phyloP scores from a whole-genome alignment of 1,284 basidiomycete genomes.

The Heterobasidion parviporum region DNA sequence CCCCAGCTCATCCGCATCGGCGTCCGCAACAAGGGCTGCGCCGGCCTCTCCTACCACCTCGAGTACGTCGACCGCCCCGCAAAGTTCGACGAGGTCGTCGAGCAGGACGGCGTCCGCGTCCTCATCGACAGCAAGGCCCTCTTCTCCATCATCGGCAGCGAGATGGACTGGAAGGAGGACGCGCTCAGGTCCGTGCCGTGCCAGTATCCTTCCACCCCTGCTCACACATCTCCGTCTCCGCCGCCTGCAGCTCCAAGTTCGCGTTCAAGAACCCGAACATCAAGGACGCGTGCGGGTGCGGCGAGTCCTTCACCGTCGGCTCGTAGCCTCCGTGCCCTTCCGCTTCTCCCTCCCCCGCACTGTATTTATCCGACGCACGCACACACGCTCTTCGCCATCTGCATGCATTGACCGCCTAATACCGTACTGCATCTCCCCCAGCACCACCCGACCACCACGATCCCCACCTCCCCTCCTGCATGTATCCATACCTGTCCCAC shows the following conservation, averaged over 20 bases:
- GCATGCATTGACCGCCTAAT: too few species aligned
- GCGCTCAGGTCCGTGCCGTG: slow-evolving; percentile 55
- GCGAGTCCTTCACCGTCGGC: slow-evolving; percentile 76
- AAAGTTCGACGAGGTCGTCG: slow-evolving; percentile 96
- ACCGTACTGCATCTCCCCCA: background rate
- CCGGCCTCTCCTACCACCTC: slow-evolving; percentile 94
- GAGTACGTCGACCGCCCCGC: slow-evolving; percentile 91
- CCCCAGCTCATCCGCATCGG: slow-evolving; percentile 93
- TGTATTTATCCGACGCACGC: slow-evolving; percentile 1
- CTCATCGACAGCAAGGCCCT: slow-evolving; percentile 96
- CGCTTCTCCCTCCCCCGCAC: background rate
- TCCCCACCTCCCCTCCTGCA: background rate
- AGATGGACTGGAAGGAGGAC: slow-evolving; percentile 99
- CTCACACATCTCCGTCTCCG: background rate
- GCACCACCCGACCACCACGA: background rate
- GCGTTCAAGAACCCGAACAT: slow-evolving; percentile 88
- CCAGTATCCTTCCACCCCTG: background rate
- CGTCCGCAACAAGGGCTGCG: slow-evolving; percentile 98
- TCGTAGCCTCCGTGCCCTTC: slow-evolving; percentile 11
- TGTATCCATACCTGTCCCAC: background rate
- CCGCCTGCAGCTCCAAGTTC: slow-evolving; percentile 68
- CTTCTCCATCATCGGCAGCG: slow-evolving; percentile 96
- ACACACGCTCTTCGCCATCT: background rate
- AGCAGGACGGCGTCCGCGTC: slow-evolving; percentile 90
- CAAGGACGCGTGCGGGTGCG: slow-evolving; percentile 91